phyloP scores from a whole-genome alignment of 2,329 filamentous ascomycete genomes.

The Ascochyta rabiei region DNA sequence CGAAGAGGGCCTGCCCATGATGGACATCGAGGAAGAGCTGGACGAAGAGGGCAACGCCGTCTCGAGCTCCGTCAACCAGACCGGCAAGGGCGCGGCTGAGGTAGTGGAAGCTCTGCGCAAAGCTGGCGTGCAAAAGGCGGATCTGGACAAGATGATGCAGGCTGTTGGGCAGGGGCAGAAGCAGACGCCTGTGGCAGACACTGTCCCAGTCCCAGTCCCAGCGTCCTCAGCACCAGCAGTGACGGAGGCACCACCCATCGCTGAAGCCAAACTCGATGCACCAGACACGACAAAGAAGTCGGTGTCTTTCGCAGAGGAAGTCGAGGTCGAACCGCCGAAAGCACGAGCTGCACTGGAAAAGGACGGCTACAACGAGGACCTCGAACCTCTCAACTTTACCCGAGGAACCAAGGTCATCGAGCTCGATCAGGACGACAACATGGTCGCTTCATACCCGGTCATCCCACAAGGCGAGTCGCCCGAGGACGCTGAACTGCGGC shows the following conservation, averaged over 20 bases:
- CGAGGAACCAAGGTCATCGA: constrained; percentile 50
- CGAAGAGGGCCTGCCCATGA: constrained; percentile 76
- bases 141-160: constrained; percentile 27
- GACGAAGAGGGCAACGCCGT: constrained; percentile 90
- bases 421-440: constrained; percentile 51
- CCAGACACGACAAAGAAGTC: constrained; percentile 56
- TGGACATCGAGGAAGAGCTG: constrained; percentile 89
- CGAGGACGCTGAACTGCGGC: constrained; percentile 79
- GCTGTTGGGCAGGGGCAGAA: constrained; percentile 1
- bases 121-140: constrained; percentile 64
- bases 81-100: constrained; percentile 70
- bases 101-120: constrained; percentile 76
- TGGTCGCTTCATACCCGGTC: constrained; percentile 55
- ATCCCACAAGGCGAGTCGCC: constrained; percentile 76
- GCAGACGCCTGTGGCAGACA: not conserved
- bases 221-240: not conserved
- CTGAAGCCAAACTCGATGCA: not conserved
- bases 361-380: constrained; percentile 34
- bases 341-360: constrained; percentile 19
- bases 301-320: constrained; percentile 67
- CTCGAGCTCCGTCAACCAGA: constrained; percentile 57
- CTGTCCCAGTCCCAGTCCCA: not conserved
- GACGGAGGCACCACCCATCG: not conserved
- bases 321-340: constrained; percentile 51
- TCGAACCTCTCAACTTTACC: constrained; percentile 39